Conservation (phyloP, 164 flowering plant genomes). For the Liriodendron chinense region DNA sequence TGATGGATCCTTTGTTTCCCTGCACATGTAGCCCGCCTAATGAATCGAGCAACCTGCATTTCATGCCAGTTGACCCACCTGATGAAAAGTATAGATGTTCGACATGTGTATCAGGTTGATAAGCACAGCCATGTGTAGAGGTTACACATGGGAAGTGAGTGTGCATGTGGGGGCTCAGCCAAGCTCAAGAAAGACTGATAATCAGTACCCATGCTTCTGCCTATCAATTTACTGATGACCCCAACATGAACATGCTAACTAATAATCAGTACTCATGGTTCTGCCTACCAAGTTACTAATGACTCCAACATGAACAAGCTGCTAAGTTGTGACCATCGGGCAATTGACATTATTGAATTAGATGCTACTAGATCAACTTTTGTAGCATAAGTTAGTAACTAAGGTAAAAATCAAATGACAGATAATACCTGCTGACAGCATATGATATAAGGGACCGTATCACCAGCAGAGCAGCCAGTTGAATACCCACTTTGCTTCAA, state of each 20-base stretch:
- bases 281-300: neutral
- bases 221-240: neutral
- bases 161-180: no score
- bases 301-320: neutral
- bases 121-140: no score
- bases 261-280: neutral
- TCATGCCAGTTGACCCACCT: no score
- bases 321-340: neutral
- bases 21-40: no score
- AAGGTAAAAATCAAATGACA: neutral
- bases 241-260: neutral
- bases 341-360: neutral
- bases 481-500: conserved; percentile 76
- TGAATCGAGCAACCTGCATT: no score
- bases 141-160: no score
- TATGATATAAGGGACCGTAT: conserved; percentile 87
- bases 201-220: neutral
- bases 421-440: conserved; percentile 79
- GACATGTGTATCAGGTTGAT: no score
- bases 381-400: neutral
- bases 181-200: no score
- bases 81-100: no score
- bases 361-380: neutral
- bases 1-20: no score
- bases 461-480: conserved; percentile 82